Conservation (phyloP, 148 eudicot genomes). For the Mesembryanthemum crystallinum region DNA sequence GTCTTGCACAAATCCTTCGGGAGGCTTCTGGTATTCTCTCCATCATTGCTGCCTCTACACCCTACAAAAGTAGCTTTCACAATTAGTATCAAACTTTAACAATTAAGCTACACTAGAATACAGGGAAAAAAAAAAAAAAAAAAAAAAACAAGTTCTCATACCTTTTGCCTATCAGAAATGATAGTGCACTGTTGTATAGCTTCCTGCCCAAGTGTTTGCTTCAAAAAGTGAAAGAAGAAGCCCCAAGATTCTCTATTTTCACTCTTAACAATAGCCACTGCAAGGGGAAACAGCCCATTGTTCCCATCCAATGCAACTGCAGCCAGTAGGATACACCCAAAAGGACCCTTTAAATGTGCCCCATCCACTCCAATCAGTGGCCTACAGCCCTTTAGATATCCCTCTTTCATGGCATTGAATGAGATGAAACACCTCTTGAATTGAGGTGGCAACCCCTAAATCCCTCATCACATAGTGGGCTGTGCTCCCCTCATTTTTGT, state of each 20-base stretch:
- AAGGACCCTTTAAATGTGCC: not conserved
- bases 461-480: not conserved
- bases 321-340: not conserved
- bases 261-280: not conserved
- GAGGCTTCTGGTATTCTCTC: not conserved
- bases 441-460: no score
- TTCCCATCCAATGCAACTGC: not conserved
- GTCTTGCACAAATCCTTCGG: not conserved
- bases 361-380: not conserved
- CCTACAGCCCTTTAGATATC: not conserved
- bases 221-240: not conserved
- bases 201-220: not conserved
- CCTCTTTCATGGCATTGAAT: not conserved
- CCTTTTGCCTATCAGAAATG: constrained; percentile 3
- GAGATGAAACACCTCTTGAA: not conserved
- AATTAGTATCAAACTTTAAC: no score
- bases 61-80: not conserved
- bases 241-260: not conserved
- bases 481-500: not conserved
- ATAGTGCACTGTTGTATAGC: not conserved
- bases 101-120: no score
- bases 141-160: no score
- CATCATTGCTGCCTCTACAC: not conserved
- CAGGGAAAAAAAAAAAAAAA: no score
- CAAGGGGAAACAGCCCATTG: not conserved